Evolutionary conservation across 2,329 filamentous ascomycete genomes (phyloP).

Genomic region (Penicillium nordicum): DNA sequence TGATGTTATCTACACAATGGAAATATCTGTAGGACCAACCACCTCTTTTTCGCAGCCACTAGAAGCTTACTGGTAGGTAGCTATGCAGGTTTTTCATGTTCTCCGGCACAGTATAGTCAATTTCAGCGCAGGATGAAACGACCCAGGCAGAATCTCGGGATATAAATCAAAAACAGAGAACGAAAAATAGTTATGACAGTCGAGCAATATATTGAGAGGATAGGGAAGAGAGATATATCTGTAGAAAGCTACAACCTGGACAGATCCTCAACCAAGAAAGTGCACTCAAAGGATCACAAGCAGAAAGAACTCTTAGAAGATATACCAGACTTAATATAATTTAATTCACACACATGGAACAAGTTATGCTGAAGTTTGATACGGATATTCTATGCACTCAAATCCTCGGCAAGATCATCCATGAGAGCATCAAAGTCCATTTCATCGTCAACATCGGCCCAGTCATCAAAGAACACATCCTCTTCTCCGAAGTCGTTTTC

Average conservation of each 20-base stretch:
- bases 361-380: not conserved
- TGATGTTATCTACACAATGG: not conserved
- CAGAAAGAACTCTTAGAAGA: not conserved
- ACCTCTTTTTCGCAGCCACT: too few relatives aligned
- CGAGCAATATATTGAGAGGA: not conserved
- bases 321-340: not conserved
- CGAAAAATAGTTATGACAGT: not conserved
- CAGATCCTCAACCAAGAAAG: not conserved
- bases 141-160: too few relatives aligned
- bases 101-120: not conserved
- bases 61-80: too few relatives aligned
- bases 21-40: not conserved
- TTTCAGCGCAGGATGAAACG: not conserved
- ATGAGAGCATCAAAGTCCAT: not conserved
- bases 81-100: not conserved
- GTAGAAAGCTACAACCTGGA: not conserved
- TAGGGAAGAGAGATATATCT: not conserved
- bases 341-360: not conserved
- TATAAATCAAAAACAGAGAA: not conserved
- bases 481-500: not conserved
- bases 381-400: not conserved
- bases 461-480: conserved; percentile 2
- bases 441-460: conserved; percentile 4
- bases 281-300: not conserved
- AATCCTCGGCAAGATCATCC: not conserved